Percentiles rank a stretch among this genome's conserved stretches.
These are phyloP conservation scores for Inosperma sp. DNA, from an alignment of 768 basidiomycete species.

Conservation along the genomic window DNA sequence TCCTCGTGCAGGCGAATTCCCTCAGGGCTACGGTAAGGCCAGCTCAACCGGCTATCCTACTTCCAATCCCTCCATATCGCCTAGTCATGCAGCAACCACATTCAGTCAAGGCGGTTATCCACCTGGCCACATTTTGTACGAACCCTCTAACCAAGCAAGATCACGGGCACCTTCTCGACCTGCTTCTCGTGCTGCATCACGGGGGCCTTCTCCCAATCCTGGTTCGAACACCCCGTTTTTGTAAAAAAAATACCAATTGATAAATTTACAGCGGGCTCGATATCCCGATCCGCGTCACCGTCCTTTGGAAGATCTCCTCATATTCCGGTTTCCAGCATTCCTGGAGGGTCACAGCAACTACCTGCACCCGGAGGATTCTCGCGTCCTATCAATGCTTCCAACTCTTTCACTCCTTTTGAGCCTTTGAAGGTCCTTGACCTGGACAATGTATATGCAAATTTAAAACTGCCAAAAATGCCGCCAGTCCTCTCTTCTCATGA, in stretches of 20 bases:
- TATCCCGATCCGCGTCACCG: not conserved
- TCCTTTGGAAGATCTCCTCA: conserved; percentile 29
- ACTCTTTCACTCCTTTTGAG: conserved; percentile 66
- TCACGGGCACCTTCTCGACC: conserved; percentile 39
- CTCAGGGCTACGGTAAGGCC: conserved; percentile 26
- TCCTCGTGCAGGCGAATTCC: conserved; percentile 41
- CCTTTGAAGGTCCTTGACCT: conserved; percentile 70
- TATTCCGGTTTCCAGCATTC: conserved; percentile 27
- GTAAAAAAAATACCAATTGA: not conserved
- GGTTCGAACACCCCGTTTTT: conserved; percentile 18
- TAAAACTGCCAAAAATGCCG: conserved; percentile 65
- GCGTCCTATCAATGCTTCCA: conserved; percentile 63
- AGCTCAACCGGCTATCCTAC: conserved; percentile 29
- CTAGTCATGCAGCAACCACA: conserved; percentile 36
- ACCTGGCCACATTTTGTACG: conserved; percentile 52
- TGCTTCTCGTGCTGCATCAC: conserved; percentile 29
- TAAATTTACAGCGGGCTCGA: not conserved
- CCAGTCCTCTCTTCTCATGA: conserved; percentile 69
- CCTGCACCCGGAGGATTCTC: conserved; percentile 69
- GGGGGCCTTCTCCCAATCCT: conserved; percentile 39
- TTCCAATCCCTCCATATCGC: conserved; percentile 31
- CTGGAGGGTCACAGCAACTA: conserved; percentile 41
- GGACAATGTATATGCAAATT: conserved; percentile 55
- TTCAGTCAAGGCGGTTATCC: conserved; percentile 43
- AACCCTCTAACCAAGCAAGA: conserved; percentile 27